Conservation (phyloP, 345 rosid genomes). For the Brassica nigra region DNA sequence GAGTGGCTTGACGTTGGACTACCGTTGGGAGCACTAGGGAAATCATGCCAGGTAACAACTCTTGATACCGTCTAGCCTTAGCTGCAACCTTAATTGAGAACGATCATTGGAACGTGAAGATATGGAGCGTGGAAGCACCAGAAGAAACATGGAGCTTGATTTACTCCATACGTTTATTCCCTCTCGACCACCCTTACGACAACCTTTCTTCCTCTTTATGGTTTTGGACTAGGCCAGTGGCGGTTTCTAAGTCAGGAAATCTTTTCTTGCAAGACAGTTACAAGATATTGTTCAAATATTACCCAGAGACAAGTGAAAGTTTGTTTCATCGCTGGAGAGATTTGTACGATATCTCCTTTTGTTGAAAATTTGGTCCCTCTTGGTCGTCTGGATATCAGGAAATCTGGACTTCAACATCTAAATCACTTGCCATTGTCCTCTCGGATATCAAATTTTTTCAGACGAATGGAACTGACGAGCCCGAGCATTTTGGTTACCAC, state of each 20-base stretch:
- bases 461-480: no score
- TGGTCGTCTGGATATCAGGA: not conserved
- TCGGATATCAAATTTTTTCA: no score
- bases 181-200: no score
- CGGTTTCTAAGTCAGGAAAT: not conserved
- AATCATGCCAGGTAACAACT: not conserved
- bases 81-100: not conserved
- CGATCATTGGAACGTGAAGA: not conserved
- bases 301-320: not conserved
- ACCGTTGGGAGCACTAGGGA: not conserved
- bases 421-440: no score
- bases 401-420: no score
- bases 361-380: not conserved
- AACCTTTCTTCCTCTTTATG: not conserved
- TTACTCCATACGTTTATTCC: not conserved
- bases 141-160: not conserved
- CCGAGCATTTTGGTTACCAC: no score
- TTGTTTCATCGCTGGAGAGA: not conserved
- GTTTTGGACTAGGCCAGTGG: not conserved
- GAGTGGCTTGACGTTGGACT: not conserved
- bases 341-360: not conserved
- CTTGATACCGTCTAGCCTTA: not conserved
- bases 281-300: not conserved
- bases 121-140: not conserved
- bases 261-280: no score